A percentile compares a stretch with the other conserved stretches of the same genome.
Evolutionary conservation across 192 early-diverging fungal genomes (phyloP).

Genomic region (Podila epigama): DNA sequence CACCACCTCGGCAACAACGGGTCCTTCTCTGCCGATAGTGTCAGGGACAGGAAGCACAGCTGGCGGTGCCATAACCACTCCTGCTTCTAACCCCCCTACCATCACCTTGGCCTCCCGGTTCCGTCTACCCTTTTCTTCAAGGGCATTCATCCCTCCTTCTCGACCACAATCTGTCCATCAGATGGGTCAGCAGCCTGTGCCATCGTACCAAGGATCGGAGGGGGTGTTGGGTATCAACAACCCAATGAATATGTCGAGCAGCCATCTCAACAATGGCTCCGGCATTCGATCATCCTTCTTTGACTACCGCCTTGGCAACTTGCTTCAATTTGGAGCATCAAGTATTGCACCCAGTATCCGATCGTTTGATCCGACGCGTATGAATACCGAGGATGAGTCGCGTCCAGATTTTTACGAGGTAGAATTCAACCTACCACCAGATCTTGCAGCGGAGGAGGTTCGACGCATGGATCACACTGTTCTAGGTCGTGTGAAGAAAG

Average conservation of each 20-base stretch:
- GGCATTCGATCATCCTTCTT: slow-evolving; percentile 43
- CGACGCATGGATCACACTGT: slow-evolving; percentile 23
- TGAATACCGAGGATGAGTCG: slow-evolving; percentile 8
- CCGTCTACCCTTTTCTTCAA: slow-evolving; percentile 42
- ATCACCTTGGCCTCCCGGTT: slow-evolving; percentile 34
- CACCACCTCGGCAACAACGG: background rate
- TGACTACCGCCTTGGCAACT: slow-evolving; percentile 35
- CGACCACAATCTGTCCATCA: slow-evolving; percentile 38
- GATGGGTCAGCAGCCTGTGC: slow-evolving; percentile 1
- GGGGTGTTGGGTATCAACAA: slow-evolving; percentile 37
- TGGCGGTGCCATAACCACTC: too few relatives aligned
- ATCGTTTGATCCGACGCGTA: slow-evolving; percentile 32
- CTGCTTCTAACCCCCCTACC: slow-evolving; percentile 22
- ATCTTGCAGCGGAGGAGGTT: slow-evolving; percentile 19
- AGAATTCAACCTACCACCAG: slow-evolving; percentile 32
- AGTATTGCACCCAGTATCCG: slow-evolving; percentile 42
- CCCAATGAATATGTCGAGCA: slow-evolving; percentile 30
- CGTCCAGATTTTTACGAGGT: slow-evolving; percentile 44
- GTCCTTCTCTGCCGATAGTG: background rate
- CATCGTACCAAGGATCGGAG: slow-evolving; percentile 5
- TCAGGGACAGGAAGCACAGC: background rate
- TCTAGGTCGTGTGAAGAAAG: slow-evolving; percentile 25
- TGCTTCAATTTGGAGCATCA: slow-evolving; percentile 31
- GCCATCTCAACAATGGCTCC: slow-evolving; percentile 21
- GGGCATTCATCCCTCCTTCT: slow-evolving; percentile 40